Evolutionary conservation across 441 rosid species (phyloP), one percentile per base, ranked within the genome.

Genomic region (Euphorbia celastroides): DNA sequence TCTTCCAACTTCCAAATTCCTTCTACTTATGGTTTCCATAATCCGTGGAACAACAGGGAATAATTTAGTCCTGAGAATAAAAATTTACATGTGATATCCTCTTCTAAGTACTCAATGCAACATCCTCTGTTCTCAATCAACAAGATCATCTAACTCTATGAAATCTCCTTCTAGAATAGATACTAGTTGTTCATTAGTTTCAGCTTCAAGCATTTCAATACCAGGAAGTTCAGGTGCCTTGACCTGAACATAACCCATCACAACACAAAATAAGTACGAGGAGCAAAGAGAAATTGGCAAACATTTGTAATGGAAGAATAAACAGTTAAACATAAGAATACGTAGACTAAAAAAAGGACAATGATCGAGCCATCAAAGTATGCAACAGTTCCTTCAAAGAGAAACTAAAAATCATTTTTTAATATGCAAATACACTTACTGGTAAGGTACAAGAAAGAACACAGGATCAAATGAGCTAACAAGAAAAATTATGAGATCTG

Each of bases 71-170:
- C 72, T 30, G 16, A 7, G 22, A 10, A 63, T n/a, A 19, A 17
- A 23, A 60, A 46, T 69, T 57, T 48, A 30, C 34, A 46, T 16
- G 68, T 69, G 31, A 48, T 7, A 56, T 58, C 8, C 66, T 19
- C 56, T 38, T 70, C 74, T 57, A 60, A 23, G 36, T 10, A 60
- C 32, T 26, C 46, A n/a, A 16, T 31, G 44, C 52, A 42, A 34
- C 48, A 41, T n/a, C 34, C 27, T 19, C 41, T 46, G 48, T 56
- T 67, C 54, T 79, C 68, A 70, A 56, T 42, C 51, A 65, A 68
- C 50, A 46, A 82, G 83, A 75, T 83, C 88, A 58, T 83, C 72
- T 63, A 86, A 36, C 73, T 83, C 86, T 54, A 85, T 54, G 57
- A 74, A 83, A 74, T 86, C 82, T 58, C 71, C 84, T 48, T 66